A percentile compares a stretch with the other conserved stretches of the same genome.
phyloP scores from a whole-genome alignment of 2,329 filamentous ascomycete species.

The Cercospora sojina region DNA sequence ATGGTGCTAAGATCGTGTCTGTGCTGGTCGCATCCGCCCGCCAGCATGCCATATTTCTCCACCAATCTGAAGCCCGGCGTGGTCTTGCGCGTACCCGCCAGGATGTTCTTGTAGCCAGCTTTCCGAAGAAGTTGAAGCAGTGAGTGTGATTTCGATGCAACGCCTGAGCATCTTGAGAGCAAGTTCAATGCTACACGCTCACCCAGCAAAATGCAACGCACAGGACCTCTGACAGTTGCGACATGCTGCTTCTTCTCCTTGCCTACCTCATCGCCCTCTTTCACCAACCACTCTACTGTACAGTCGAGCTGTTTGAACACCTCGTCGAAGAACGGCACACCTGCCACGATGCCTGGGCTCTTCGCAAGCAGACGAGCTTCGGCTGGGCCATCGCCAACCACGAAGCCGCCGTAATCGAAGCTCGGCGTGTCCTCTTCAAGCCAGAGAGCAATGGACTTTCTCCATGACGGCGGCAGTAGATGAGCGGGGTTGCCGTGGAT shows the following conservation, averaged over 20 bases:
- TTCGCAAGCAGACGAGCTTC: constrained; percentile 58
- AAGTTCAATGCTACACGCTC: constrained; percentile 92
- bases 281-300: constrained; percentile 80
- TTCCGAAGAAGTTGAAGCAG: constrained; percentile 54
- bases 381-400: constrained; percentile 69
- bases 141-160: constrained; percentile 64
- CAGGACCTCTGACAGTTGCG: constrained; percentile 83
- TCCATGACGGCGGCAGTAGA: constrained; percentile 83
- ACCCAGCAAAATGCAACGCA: constrained; percentile 79
- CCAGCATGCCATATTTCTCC: constrained; percentile 97
- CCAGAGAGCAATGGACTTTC: constrained; percentile 76
- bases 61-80: constrained; percentile 93
- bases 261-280: constrained; percentile 70
- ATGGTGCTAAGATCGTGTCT: constrained; percentile 83
- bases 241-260: constrained; percentile 61
- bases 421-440: constrained; percentile 94
- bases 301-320: constrained; percentile 88
- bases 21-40: constrained; percentile 89
- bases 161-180: constrained; percentile 84
- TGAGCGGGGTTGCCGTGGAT: constrained; percentile 62
- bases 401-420: constrained; percentile 96
- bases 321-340: constrained; percentile 92
- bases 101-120: constrained; percentile 72
- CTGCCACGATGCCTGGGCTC: constrained; percentile 75
- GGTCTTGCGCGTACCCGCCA: constrained; percentile 96